Base-by-base conservation (phyloP, 305 asterid genomes). In the Fraxinus nigra region DNA sequence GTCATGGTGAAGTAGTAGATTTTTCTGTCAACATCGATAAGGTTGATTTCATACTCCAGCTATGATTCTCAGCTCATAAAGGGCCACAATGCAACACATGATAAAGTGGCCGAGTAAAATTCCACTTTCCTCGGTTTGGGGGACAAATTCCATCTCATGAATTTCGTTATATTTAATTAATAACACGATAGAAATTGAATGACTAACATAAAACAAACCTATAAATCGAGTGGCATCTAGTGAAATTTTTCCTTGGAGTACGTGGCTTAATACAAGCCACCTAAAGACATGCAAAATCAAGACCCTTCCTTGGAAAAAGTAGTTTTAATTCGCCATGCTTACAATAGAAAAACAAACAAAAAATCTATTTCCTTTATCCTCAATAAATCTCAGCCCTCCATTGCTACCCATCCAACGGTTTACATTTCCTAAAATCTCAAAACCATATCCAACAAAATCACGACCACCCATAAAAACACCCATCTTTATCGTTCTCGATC, bases 401-500 rank as follows among this genome's bases (percentile, higher is more conserved):
- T 85, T 35, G 30, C 72, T 61, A 2, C 32, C 76, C 85, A 92
- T 90, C 93, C 88, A 20, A 92, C 93, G 94, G 83, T 70, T 72
- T 40, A 65, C 80, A 67, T 9, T 81, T 18, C 82, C 84, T 67
- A 84, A 78, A 85, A 90, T 92, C 95, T 87, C 80, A 86, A 9
- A 90, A 91, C 97, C 93, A 93, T 93, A 93, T 94, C 97, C 96
- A 59, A 9, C 88, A 78, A 72, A 78, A 72, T 74, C 85, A 43
- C 54, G 72, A 72, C 80, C 16, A 28, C 65, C 51, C 87, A 83
- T 81, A 82, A 86, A 84, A 78, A 65, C 88, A 30, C 86, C 54
- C 14, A 43, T 43, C 54, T 43, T 43, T 11, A 11, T 11, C 54
- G 11, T 76, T 46, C 74, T 40, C 80, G 24, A 5, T 72, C 88